Percentiles rank a stretch among this genome's conserved stretches.
Evolutionary conservation across 2,329 filamentous ascomycete genomes (phyloP).

Genomic region (Alternaria sp.): DNA sequence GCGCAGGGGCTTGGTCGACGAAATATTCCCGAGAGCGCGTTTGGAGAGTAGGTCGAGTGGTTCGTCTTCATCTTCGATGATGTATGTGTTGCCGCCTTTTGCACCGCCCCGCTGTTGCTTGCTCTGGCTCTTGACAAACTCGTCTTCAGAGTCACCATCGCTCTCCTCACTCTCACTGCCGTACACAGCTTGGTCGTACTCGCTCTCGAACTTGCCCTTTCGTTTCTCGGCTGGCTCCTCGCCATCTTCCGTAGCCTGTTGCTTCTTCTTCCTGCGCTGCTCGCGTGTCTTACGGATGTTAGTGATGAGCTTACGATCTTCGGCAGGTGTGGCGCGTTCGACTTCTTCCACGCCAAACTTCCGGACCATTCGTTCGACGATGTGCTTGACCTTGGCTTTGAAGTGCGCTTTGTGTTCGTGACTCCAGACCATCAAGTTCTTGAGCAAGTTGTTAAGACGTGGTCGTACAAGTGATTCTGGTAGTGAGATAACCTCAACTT

Average conservation of each 20-base stretch:
- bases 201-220: slow-evolving; percentile 80
- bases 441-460: slow-evolving; percentile 78
- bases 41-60: slow-evolving; percentile 92
- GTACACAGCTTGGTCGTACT: slow-evolving; percentile 96
- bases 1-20: slow-evolving; percentile 81
- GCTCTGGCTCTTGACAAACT: slow-evolving; percentile 47
- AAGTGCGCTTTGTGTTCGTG: slow-evolving; percentile 99
- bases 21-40: slow-evolving; percentile 89
- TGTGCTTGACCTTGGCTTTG: slow-evolving; percentile 97
- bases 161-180: slow-evolving; percentile 68
- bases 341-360: slow-evolving; percentile 86
- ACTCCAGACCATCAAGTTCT: slow-evolving; percentile 93
- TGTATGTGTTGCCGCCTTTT: slow-evolving; percentile 73
- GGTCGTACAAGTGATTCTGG: slow-evolving; percentile 81
- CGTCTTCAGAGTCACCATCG: slow-evolving; percentile 54
- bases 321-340: slow-evolving; percentile 81
- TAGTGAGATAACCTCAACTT: slow-evolving; percentile 89
- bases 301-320: slow-evolving; percentile 85
- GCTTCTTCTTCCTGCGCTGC: slow-evolving; percentile 88
- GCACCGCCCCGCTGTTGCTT: slow-evolving; percentile 47
- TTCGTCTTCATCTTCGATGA: slow-evolving; percentile 93
- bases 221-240: slow-evolving; percentile 54
- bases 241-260: slow-evolving; percentile 66
- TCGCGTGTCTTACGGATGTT: slow-evolving; percentile 97
- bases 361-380: slow-evolving; percentile 91